Percentiles rank a stretch among this genome's conserved stretches.
These are phyloP conservation scores for Hygrophila difformis DNA, from an alignment of 257 asterid genomes.

Conservation along the genomic window DNA sequence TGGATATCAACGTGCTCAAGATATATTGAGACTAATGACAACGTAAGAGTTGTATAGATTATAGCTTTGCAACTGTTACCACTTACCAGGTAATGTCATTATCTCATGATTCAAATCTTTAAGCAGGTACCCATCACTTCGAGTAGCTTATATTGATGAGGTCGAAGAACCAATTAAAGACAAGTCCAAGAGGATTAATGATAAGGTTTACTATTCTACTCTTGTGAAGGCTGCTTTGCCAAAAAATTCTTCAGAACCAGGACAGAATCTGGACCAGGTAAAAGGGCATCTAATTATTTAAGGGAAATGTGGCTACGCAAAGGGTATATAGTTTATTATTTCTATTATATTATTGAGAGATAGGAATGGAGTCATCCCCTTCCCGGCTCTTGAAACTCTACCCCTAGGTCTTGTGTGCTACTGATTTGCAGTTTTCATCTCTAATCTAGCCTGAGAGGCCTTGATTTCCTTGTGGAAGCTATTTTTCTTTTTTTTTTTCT, in stretches of 20 bases:
- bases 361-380: slow-evolving; percentile 13
- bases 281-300: too few relatives aligned
- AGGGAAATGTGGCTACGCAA: neutral
- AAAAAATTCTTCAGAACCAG: slow-evolving; percentile 65
- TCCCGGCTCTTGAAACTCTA: neutral
- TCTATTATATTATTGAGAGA: slow-evolving; percentile 13
- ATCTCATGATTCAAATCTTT: slow-evolving; percentile 8
- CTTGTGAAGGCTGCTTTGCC: slow-evolving; percentile 89
- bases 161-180: slow-evolving; percentile 80
- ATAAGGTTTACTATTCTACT: slow-evolving; percentile 76
- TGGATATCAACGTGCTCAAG: slow-evolving; percentile 86
- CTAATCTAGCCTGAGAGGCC: neutral
- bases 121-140: slow-evolving; percentile 73
- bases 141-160: slow-evolving; percentile 88
- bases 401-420: slow-evolving; percentile 7
- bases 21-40: slow-evolving; percentile 77
- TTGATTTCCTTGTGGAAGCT: slow-evolving; percentile 2
- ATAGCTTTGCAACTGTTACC: neutral
- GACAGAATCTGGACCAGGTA: slow-evolving; percentile 92
- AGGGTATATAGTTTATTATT: too few relatives aligned
- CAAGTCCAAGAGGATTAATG: slow-evolving; percentile 54
- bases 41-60: slow-evolving; percentile 43
- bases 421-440: slow-evolving; percentile 6
- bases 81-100: slow-evolving; percentile 14
- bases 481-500: too few relatives aligned